Evolutionary conservation across 140 eudicot genomes (phyloP).

Genomic region (Stevia rebaudiana): DNA sequence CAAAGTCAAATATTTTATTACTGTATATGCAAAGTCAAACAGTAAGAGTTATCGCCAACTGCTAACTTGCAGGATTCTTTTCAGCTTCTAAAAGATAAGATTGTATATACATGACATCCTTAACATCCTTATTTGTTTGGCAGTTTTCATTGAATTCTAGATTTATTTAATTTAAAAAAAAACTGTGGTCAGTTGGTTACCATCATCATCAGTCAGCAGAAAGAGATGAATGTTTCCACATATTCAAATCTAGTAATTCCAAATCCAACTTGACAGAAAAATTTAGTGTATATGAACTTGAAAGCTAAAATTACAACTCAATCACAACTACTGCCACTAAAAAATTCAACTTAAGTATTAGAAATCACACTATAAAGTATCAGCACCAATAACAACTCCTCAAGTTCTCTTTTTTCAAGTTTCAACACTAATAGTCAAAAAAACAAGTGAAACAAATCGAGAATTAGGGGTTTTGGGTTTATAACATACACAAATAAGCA

Average conservation of each 20-base stretch:
- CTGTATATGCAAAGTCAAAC: constrained; percentile 2
- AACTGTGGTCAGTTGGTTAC: not conserved
- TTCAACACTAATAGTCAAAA: not conserved
- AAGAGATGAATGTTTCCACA: constrained; percentile 2
- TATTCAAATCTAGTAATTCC: not conserved
- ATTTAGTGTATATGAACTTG: not conserved
- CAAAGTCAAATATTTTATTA: constrained; percentile 12
- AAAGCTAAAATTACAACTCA: not conserved
- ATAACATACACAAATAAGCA: constrained; percentile 77
- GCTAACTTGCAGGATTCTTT: constrained; percentile 1
- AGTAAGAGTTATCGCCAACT: not conserved
- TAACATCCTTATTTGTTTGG: not conserved
- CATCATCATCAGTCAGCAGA: not conserved
- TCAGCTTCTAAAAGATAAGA: constrained; percentile 8
- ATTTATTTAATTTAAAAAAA: constrained; percentile 7
- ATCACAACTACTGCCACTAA: not conserved
- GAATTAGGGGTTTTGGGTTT: not conserved
- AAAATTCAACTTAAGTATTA: not conserved
- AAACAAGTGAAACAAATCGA: not conserved
- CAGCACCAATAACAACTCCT: constrained; percentile 3
- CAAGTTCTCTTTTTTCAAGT: not conserved
- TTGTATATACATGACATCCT: not conserved
- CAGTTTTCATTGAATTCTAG: not conserved
- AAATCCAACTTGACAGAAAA: not conserved
- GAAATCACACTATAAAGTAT: not conserved